Evolutionary conservation across 768 basidiomycete genomes (phyloP).

Genomic region (Melanogaster broomeanus): DNA sequence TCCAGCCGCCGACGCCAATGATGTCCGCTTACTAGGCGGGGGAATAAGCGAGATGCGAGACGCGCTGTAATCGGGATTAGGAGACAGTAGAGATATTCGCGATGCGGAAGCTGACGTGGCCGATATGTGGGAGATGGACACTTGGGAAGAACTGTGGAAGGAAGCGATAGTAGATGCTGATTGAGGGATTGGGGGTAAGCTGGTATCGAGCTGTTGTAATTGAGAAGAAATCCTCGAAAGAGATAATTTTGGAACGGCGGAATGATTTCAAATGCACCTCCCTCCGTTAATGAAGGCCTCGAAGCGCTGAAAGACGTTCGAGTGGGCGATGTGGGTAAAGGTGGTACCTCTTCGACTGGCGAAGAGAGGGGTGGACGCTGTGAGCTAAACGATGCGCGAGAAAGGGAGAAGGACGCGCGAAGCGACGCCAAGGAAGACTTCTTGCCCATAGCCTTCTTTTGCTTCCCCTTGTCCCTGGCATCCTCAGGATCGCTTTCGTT

Average conservation of each 20-base stretch:
- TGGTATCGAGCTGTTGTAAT: constrained; percentile 3
- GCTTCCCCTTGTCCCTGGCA: constrained; percentile 9
- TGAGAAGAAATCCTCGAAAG: constrained; percentile 27
- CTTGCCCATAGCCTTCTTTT: constrained; percentile 24
- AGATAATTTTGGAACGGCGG: constrained; percentile 4
- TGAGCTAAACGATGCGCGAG: constrained; percentile 29
- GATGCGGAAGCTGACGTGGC: constrained; percentile 19
- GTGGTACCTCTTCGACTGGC: constrained; percentile 25
- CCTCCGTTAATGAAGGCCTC: constrained; percentile 4
- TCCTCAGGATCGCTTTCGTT: constrained; percentile 25
- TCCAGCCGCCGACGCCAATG: constrained; percentile 24
- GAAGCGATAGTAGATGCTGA: constrained; percentile 29
- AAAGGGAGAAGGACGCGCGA: constrained; percentile 30
- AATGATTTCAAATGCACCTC: neutral
- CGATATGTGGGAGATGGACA: constrained; percentile 17
- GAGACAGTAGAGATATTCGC: constrained; percentile 12
- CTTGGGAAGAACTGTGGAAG: constrained; percentile 20
- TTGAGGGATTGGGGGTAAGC: constrained; percentile 30
- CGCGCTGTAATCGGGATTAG: neutral
- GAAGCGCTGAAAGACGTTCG: constrained; percentile 9
- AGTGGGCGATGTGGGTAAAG: constrained; percentile 28
- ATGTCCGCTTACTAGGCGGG: constrained; percentile 26
- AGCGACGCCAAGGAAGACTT: constrained; percentile 33
- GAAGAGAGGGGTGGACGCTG: constrained; percentile 23
- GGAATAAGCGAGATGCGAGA: constrained; percentile 28